These are phyloP conservation scores for Plasmodium falciparum DNA, from an alignment of 169 alveolate species.

Conservation along the genomic window DNA sequence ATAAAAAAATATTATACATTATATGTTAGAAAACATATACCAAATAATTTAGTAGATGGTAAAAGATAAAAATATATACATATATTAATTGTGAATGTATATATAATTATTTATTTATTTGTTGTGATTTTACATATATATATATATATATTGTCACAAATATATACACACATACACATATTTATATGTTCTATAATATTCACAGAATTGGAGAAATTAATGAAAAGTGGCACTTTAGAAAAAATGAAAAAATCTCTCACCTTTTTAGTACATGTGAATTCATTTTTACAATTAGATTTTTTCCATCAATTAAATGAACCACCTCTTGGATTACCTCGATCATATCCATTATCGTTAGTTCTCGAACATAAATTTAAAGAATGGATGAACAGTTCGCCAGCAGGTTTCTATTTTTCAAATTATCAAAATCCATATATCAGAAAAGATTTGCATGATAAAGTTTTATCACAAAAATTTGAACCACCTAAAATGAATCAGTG, in stretches of 20 bases:
- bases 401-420: conserved; percentile 52
- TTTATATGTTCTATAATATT: neutral
- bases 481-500: conserved; percentile 14
- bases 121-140: neutral
- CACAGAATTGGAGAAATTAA: conserved; percentile 27
- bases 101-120: no score
- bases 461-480: conserved; percentile 9
- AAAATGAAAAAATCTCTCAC: conserved; percentile 26
- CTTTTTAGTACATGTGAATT: conserved; percentile 39
- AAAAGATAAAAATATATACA: neutral
- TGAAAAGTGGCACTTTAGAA: conserved; percentile 12
- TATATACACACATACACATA: neutral
- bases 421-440: conserved; percentile 7
- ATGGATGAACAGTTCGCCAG: neutral
- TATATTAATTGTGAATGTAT: neutral
- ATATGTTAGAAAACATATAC: conserved; percentile 9
- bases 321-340: neutral
- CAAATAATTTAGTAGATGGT: conserved; percentile 37
- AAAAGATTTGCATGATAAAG: neutral
- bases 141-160: no score
- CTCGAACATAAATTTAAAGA: conserved; percentile 25
- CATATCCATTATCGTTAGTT: conserved; percentile 12
- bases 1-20: conserved; percentile 33
- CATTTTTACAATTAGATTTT: conserved; percentile 58
- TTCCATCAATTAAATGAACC: conserved; percentile 40